These are phyloP conservation scores for Mangifera indica DNA, from an alignment of 345 rosid species.

Conservation along the genomic window DNA sequence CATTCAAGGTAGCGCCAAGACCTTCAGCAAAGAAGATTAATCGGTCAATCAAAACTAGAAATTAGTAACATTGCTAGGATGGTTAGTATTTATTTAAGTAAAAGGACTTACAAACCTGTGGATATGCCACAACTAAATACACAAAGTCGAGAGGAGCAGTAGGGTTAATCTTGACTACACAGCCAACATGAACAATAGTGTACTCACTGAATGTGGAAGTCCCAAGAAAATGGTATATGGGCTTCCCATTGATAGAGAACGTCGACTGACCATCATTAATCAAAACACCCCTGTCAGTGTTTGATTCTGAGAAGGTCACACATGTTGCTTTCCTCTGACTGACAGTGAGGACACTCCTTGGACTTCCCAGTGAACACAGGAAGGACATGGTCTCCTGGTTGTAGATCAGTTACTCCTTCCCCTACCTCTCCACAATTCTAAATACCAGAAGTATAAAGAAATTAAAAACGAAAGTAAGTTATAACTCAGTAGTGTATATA, in stretches of 20 bases:
- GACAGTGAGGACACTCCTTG: slow-evolving; percentile 66
- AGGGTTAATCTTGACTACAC: slow-evolving; percentile 72
- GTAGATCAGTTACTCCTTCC: slow-evolving; percentile 70
- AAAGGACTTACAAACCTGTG: slow-evolving; percentile 41
- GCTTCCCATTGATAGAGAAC: slow-evolving; percentile 69
- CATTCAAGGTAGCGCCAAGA: slow-evolving; percentile 73
- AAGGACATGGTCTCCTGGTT: slow-evolving; percentile 73
- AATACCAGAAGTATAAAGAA: background rate
- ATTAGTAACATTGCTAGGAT: background rate
- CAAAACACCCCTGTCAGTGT: slow-evolving; percentile 68
- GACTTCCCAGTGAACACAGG: slow-evolving; percentile 86
- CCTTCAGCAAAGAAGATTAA: slow-evolving; percentile 31
- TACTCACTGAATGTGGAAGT: slow-evolving; percentile 82
- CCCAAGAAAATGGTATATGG: slow-evolving; percentile 70
- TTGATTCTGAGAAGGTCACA: slow-evolving; percentile 83
- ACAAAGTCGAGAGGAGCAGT: slow-evolving; percentile 76
- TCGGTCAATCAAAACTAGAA: background rate
- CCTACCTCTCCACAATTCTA: slow-evolving; percentile 90
- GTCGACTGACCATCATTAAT: slow-evolving; percentile 63
- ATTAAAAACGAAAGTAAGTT: background rate
- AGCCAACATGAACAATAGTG: slow-evolving; percentile 78
- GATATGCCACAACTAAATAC: slow-evolving; percentile 73
- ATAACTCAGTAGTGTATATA: background rate
- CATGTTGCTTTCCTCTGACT: slow-evolving; percentile 81
- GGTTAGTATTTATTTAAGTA: background rate